Conservation (phyloP, 2,329 filamentous ascomycete genomes). For the Colletotrichum kahawae region DNA sequence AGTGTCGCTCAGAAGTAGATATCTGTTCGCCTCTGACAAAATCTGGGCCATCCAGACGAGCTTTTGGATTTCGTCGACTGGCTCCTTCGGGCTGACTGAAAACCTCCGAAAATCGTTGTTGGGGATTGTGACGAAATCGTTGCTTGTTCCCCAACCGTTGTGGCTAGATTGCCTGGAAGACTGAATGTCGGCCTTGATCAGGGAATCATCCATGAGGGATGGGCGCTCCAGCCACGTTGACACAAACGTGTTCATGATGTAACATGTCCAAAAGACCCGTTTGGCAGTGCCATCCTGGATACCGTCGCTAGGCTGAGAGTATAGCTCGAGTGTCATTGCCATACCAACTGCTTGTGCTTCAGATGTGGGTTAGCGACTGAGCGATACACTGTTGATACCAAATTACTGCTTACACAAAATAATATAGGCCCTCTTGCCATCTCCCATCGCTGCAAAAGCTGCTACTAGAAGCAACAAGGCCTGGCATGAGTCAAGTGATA, state of each 20-base stretch:
- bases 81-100: not conserved
- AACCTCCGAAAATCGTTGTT: not conserved
- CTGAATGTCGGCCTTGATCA: not conserved
- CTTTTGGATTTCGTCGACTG: not conserved
- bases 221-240: slow-evolving; percentile 12
- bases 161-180: not conserved
- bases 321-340: not conserved
- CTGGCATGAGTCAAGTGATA: slow-evolving; percentile 2
- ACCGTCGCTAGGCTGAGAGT: not conserved
- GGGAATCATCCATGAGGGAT: slow-evolving; percentile 1
- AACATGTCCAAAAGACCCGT: slow-evolving; percentile 10
- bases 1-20: not conserved
- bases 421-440: not conserved
- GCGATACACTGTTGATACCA: not conserved
- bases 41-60: not conserved
- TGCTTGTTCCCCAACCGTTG: not conserved
- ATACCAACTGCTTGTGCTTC: slow-evolving; percentile 4
- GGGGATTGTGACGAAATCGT: not conserved
- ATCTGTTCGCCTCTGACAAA: slow-evolving; percentile 4
- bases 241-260: slow-evolving; percentile 4
- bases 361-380: not conserved
- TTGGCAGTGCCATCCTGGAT: not conserved
- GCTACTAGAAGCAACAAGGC: not conserved
- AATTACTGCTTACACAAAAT: not conserved
- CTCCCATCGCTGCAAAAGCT: not conserved